Conservation (phyloP, 257 asterid genomes). For the Solanum neorickii region DNA sequence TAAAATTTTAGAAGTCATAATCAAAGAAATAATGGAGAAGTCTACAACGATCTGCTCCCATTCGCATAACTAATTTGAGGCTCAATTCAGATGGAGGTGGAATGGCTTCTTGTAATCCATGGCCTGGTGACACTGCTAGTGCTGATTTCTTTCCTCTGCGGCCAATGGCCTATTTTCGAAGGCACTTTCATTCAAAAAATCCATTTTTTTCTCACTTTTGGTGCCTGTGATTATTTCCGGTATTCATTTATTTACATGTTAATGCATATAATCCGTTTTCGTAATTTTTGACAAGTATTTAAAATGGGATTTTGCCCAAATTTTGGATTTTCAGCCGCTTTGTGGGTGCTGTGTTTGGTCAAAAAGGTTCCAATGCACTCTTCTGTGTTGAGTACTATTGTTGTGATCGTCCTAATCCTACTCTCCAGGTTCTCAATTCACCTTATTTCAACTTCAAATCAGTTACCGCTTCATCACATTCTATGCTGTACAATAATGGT, state of each 20-base stretch:
- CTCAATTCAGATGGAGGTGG: constrained; percentile 34
- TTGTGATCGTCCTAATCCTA: constrained; percentile 92
- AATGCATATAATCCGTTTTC: neutral
- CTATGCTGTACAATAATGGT: neutral
- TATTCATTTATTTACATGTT: neutral
- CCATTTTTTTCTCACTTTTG: constrained; percentile 74
- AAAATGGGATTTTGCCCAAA: neutral
- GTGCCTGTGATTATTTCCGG: constrained; percentile 79
- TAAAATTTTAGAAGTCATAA: neutral
- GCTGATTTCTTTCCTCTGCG: constrained; percentile 80
- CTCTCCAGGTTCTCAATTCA: constrained; percentile 46
- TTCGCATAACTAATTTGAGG: neutral
- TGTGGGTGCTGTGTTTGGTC: constrained; percentile 51
- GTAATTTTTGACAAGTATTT: neutral
- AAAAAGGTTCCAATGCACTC: constrained; percentile 53
- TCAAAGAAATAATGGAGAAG: neutral
- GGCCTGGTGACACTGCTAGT: constrained; percentile 68
- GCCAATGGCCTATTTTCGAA: constrained; percentile 92
- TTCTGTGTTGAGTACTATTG: constrained; percentile 63
- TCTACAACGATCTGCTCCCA: neutral
- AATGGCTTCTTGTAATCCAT: constrained; percentile 80
- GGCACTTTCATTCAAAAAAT: constrained; percentile 79
- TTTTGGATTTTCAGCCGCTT: constrained; percentile 43
- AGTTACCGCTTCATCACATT: neutral
- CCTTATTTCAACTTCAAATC: neutral